These are phyloP conservation scores for Tilletia caries DNA, from an alignment of 1,284 basidiomycete species.

Conservation along the genomic window DNA sequence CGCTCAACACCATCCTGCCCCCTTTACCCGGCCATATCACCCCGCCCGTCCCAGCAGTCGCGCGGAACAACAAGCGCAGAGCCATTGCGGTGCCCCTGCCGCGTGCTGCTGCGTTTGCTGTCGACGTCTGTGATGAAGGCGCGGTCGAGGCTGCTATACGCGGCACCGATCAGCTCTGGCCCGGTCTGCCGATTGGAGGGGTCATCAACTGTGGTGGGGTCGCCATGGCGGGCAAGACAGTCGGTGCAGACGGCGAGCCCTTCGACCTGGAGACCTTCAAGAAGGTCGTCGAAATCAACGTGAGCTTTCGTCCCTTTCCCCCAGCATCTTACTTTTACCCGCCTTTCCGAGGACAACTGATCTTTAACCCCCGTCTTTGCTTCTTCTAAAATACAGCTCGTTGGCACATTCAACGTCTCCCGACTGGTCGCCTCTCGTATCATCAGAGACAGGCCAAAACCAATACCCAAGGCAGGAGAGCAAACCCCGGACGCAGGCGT, in stretches of 20 bases:
- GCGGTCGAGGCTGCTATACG: slow-evolving; percentile 39
- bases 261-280: slow-evolving; percentile 49
- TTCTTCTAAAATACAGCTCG: no score
- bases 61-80: no score
- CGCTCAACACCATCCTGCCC: slow-evolving; percentile 14
- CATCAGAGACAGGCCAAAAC: slow-evolving; percentile 32
- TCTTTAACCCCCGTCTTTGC: no score
- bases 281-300: slow-evolving; percentile 49
- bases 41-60: not conserved
- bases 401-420: slow-evolving; percentile 54
- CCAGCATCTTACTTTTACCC: not conserved
- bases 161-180: slow-evolving; percentile 33
- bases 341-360: no score
- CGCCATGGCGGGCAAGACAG: slow-evolving; percentile 52
- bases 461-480: slow-evolving; percentile 27
- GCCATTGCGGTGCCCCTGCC: not conserved
- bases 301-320: not conserved
- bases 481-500: slow-evolving; percentile 48
- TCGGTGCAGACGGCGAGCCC: slow-evolving; percentile 46
- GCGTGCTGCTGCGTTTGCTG: slow-evolving; percentile 31
- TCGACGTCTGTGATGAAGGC: slow-evolving; percentile 48
- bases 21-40: not conserved
- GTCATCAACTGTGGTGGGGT: slow-evolving; percentile 53
- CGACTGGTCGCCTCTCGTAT: slow-evolving; percentile 50
- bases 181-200: slow-evolving; percentile 41